Base-by-base conservation (phyloP, 176 grass and related monocot genomes). In the Phyllostachys edulis region DNA sequence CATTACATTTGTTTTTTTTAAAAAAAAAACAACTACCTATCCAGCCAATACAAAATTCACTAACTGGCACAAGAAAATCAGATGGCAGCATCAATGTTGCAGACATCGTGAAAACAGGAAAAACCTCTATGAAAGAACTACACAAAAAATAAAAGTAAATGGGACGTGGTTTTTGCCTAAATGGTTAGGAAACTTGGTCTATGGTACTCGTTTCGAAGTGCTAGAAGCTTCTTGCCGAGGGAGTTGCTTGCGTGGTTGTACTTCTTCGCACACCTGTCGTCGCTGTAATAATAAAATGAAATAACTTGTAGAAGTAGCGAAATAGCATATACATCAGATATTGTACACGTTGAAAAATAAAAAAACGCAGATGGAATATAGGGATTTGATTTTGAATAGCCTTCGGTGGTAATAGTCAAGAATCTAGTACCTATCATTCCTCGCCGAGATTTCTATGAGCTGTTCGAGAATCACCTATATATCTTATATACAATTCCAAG, bases 191-290 rank as follows among this genome's bases (percentile, higher is more conserved):
- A 42, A 70, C 32, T 65, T 66, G n/a, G 80, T 66, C 85, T 92
- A 90, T 82, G 79, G 72, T 84, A 71, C 84, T 77, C 80, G 69
- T 77, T 92, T 92, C 21, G 73, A 32, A 81, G 56, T 81, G 23
- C 71, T 67, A 81, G 63, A 68, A 81, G 74, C 64, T 84, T 29
- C 84, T 90, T 61, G 85, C 75, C 44, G 90, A 32, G 15, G 90
- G 66, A 84, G 71, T 76, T 80, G 82, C 76, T 82, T 87, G 87
- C 32, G 76, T 87, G 27, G 77, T 79, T 42, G 82, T 81, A 84
- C 64, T 81, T 85, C 41, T 87, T 45, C 90, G 80, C 21, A 37
- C n/a, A 84, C 75, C 77, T 85, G 92, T 78, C 46, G 92, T 9
- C 34, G 44, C 84, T 94, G 79, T 47, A 89, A 62, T 51, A 68